phyloP scores from a whole-genome alignment of 306 rosid genomes.

The Inga oerstediana region DNA sequence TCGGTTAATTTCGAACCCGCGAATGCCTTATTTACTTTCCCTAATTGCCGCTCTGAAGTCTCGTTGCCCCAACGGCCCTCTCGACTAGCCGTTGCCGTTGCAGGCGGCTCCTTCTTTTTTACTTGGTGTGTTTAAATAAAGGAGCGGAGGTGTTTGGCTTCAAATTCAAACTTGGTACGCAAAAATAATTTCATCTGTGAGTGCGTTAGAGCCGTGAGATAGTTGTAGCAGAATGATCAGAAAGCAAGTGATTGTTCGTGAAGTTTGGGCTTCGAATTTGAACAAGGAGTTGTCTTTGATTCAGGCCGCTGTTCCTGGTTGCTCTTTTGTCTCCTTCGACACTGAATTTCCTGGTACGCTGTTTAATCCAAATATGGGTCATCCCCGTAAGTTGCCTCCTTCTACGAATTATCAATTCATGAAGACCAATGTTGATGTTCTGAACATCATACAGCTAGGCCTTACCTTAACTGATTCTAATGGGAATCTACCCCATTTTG shows the following conservation, averaged over 20 bases:
- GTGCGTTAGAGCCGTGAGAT: too few relatives aligned
- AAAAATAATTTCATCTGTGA: too few relatives aligned
- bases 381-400: not conserved
- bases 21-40: too few relatives aligned
- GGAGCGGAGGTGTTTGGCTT: not conserved
- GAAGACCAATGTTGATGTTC: slow-evolving; percentile 1
- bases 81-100: too few relatives aligned
- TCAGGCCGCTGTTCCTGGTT: not conserved
- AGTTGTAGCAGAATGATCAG: too few relatives aligned
- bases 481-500: slow-evolving; percentile 7
- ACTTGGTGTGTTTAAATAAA: not conserved
- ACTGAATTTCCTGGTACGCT: slow-evolving; percentile 29
- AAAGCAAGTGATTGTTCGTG: not conserved
- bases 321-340: slow-evolving; percentile 14
- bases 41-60: too few relatives aligned
- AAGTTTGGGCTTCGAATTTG: slow-evolving; percentile 17
- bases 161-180: too few relatives aligned
- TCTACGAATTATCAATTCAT: not conserved
- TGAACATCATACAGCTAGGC: slow-evolving; percentile 19
- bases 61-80: too few relatives aligned
- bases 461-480: not conserved
- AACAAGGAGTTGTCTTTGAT: not conserved
- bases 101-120: too few relatives aligned
- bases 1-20: too few relatives aligned
- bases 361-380: not conserved